These are phyloP conservation scores for Backusella macrospora DNA, from an alignment of 192 early-diverging fungal species.

Conservation along the genomic window DNA sequence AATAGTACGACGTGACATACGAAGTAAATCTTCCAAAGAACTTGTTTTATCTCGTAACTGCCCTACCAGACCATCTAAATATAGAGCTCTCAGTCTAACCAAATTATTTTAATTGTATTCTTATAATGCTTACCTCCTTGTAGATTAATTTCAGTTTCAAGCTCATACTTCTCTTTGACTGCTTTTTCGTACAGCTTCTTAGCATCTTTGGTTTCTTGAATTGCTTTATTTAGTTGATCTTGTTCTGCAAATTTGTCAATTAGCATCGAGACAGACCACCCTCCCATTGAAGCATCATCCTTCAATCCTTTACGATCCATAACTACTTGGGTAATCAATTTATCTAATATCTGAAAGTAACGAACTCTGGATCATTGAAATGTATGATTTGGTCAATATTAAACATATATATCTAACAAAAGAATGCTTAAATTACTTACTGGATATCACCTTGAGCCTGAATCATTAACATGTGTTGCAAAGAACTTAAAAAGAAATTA, in stretches of 20 bases:
- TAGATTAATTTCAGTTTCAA: constrained; percentile 69
- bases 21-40: constrained; percentile 59
- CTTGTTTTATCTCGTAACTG: constrained; percentile 60
- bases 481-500: constrained; percentile 72
- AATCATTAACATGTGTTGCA: constrained; percentile 76
- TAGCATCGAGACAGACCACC: constrained; percentile 68
- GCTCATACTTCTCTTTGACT: constrained; percentile 66
- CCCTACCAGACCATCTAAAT: constrained; percentile 40
- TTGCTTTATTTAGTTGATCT: constrained; percentile 68
- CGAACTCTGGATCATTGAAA: constrained; percentile 53
- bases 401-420: neutral
- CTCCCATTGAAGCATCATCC: constrained; percentile 62
- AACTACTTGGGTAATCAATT: constrained; percentile 76
- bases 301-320: constrained; percentile 65
- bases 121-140: constrained; percentile 54
- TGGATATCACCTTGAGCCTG: constrained; percentile 66
- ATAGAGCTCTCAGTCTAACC: neutral
- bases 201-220: constrained; percentile 67
- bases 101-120: neutral
- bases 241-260: constrained; percentile 79
- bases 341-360: constrained; percentile 79
- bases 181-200: constrained; percentile 67
- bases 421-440: constrained; percentile 33
- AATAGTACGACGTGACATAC: constrained; percentile 80
- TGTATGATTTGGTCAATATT: neutral